Percentiles rank a stretch among this genome's conserved stretches.
Evolutionary conservation across 257 asterid genomes (phyloP).

Genomic region (Apocynum venetum): DNA sequence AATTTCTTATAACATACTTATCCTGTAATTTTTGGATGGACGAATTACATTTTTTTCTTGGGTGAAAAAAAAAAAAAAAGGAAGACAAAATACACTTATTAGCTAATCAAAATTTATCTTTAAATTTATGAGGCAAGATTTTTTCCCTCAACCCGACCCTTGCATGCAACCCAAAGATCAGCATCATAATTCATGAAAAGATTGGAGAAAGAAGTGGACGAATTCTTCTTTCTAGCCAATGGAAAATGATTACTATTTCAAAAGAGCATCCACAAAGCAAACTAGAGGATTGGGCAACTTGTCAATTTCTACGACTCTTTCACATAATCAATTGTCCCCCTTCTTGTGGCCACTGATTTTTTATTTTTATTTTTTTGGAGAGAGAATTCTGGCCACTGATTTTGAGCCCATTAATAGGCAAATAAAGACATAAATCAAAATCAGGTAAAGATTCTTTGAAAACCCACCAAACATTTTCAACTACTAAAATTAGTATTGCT

Average conservation of each 20-base stretch:
- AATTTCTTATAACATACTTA: no score
- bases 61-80: no score
- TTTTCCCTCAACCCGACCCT: no score
- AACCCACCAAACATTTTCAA: neutral
- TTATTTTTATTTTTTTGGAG: no score
- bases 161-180: neutral
- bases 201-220: neutral
- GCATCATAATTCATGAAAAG: conserved; percentile 7
- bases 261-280: neutral
- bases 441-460: conserved; percentile 11
- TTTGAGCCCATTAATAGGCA: neutral
- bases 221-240: neutral
- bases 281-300: neutral
- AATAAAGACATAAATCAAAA: neutral
- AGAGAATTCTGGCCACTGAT: neutral
- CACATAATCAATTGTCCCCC: neutral
- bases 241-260: neutral
- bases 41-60: no score
- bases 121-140: no score
- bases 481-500: neutral
- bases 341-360: no score
- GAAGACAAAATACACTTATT: no score
- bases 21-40: no score
- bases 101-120: no score
- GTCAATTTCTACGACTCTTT: neutral